Conservation (phyloP, 2,329 filamentous ascomycete genomes). For the Magnaporthales sp. region DNA sequence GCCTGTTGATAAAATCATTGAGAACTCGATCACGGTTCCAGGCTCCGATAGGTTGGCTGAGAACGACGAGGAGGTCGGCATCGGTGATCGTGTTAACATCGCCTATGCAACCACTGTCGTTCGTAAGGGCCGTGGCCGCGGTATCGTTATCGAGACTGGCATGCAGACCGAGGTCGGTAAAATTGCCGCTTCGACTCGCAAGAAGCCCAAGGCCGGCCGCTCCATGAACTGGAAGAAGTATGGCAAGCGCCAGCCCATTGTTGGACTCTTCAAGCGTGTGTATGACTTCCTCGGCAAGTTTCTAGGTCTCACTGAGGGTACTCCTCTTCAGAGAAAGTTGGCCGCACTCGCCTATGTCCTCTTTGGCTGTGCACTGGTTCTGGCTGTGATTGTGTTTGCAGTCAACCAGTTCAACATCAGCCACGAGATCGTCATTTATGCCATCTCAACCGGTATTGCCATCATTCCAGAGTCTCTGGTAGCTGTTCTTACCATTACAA, state of each 20-base stretch:
- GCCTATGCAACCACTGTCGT: slow-evolving; percentile 67
- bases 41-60: slow-evolving; percentile 36
- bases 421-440: slow-evolving; percentile 51
- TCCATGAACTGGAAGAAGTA: slow-evolving; percentile 33
- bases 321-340: slow-evolving; percentile 75
- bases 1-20: slow-evolving; percentile 57
- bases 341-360: slow-evolving; percentile 77
- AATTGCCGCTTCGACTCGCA: slow-evolving; percentile 58
- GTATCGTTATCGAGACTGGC: slow-evolving; percentile 64
- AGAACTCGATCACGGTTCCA: slow-evolving; percentile 34
- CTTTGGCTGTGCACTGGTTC: slow-evolving; percentile 60
- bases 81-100: slow-evolving; percentile 67
- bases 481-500: slow-evolving; percentile 63
- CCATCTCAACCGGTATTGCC: slow-evolving; percentile 52
- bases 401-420: slow-evolving; percentile 44
- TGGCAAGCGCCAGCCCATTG: slow-evolving; percentile 29
- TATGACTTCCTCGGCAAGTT: slow-evolving; percentile 29
- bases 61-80: slow-evolving; percentile 44
- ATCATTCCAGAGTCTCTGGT: slow-evolving; percentile 60
- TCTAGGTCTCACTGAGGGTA: slow-evolving; percentile 59
- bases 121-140: slow-evolving; percentile 62
- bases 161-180: slow-evolving; percentile 70
- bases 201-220: slow-evolving; percentile 35
- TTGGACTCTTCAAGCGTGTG: slow-evolving; percentile 30
- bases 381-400: slow-evolving; percentile 54